Percentiles rank a stretch among this genome's conserved stretches.
Conservation (phyloP, 2,329 filamentous ascomycete species). For the Alternaria arbusti region DNA sequence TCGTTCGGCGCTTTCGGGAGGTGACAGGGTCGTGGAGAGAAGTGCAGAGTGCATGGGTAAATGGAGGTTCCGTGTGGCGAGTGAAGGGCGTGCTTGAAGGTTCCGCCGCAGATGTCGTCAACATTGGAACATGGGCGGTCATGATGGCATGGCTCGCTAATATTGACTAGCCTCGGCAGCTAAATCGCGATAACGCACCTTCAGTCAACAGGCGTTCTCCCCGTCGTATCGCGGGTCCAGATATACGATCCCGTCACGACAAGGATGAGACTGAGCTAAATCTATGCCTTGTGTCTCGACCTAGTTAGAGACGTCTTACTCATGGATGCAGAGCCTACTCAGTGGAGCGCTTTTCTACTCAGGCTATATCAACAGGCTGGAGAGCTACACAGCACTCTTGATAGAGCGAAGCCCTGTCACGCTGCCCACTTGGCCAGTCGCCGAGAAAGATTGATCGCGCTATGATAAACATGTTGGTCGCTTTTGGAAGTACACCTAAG, state of each 20-base stretch:
- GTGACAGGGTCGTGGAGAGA: not conserved
- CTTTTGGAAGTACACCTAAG: not conserved
- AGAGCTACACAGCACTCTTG: not conserved
- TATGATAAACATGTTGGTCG: not conserved
- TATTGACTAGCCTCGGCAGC: conserved; percentile 19
- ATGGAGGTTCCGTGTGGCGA: not conserved
- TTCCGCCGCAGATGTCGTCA: conserved; percentile 22
- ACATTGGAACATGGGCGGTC: conserved; percentile 9
- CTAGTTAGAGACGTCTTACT: not conserved
- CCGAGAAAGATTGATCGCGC: not conserved
- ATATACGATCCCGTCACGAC: not conserved
- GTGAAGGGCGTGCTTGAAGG: not conserved
- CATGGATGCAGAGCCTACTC: not conserved
- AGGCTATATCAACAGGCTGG: not conserved
- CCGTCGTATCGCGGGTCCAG: not conserved
- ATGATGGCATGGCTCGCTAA: conserved; percentile 24
- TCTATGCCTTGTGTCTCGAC: not conserved
- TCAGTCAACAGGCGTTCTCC: not conserved
- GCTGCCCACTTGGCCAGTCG: not conserved
- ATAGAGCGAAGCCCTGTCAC: not conserved
- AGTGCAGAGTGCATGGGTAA: not conserved
- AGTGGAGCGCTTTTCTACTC: not conserved
- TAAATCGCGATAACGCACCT: conserved; percentile 14
- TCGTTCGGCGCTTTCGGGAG: not conserved
- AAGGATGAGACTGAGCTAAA: not conserved